phyloP scores from a whole-genome alignment of 2,329 filamentous ascomycete genomes.

The Immersiporthe knoxdaviesiana region DNA sequence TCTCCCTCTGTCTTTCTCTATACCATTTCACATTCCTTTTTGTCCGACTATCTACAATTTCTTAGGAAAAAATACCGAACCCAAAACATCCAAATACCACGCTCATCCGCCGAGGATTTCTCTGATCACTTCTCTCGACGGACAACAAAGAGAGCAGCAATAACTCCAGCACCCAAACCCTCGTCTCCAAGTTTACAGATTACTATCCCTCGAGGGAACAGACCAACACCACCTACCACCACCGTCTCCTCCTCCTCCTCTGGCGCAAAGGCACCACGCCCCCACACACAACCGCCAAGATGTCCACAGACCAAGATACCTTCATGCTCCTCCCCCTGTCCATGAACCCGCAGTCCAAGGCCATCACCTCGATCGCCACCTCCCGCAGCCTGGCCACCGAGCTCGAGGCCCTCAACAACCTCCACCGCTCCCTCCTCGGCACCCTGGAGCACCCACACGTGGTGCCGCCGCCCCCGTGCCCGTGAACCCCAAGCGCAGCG shows the following conservation, averaged over 20 bases:
- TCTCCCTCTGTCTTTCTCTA: not conserved
- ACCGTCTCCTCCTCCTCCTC: not conserved
- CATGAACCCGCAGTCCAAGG: conserved; percentile 81
- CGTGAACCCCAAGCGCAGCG: conserved; percentile 88
- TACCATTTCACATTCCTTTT: not conserved
- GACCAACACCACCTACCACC: not conserved
- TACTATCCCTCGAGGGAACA: too few relatives aligned
- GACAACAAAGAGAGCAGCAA: not conserved
- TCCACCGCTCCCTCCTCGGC: conserved; percentile 74
- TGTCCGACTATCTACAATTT: too few relatives aligned
- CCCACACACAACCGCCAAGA: conserved; percentile 3
- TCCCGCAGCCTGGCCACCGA: conserved; percentile 61
- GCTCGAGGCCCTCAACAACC: conserved; percentile 73
- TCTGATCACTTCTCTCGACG: not conserved
- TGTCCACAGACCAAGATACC: conserved; percentile 59
- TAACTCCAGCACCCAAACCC: not conserved
- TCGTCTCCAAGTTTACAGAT: not conserved
- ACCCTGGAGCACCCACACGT: conserved; percentile 61
- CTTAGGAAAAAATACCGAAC: too few relatives aligned
- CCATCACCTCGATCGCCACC: conserved; percentile 53
- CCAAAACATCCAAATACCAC: not conserved
- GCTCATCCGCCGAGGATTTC: not conserved
- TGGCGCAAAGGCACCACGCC: not conserved
- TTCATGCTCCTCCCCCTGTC: conserved; percentile 83
- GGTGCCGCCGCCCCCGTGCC: conserved; percentile 86